Conservation (phyloP, 805 yeast genomes). For the Spencermartinsiella europaea region DNA sequence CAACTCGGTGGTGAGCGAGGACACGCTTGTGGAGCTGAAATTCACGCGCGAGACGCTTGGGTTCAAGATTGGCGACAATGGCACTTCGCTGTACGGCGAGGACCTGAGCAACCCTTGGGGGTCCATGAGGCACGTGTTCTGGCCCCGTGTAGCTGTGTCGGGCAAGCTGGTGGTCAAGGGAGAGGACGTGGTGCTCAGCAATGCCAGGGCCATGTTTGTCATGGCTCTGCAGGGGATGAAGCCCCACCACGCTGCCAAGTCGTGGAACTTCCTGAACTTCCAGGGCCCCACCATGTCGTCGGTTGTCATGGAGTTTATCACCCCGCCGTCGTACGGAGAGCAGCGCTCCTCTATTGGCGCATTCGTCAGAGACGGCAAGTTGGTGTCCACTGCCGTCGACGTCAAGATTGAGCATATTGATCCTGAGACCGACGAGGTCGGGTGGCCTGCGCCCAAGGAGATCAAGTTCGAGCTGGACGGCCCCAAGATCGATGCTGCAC, state of each 20-base stretch:
- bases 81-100: slow-evolving; percentile 81
- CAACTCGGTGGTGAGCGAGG: slow-evolving; percentile 49
- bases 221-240: slow-evolving; percentile 99
- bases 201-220: slow-evolving; percentile 67
- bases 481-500: slow-evolving; percentile 40
- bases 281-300: slow-evolving; percentile 72
- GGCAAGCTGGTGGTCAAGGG: slow-evolving; percentile 57
- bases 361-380: slow-evolving; percentile 56
- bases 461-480: slow-evolving; percentile 59
- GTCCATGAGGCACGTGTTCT: slow-evolving; percentile 88
- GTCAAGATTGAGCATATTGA: slow-evolving; percentile 59
- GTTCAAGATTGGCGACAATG: slow-evolving; percentile 85
- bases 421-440: slow-evolving; percentile 54
- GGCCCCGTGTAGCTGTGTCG: slow-evolving; percentile 79
- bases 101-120: slow-evolving; percentile 91
- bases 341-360: slow-evolving; percentile 79
- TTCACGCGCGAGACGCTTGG: slow-evolving; percentile 66
- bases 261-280: slow-evolving; percentile 92
- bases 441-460: slow-evolving; percentile 82
- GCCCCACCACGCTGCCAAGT: slow-evolving; percentile 97
- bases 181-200: slow-evolving; percentile 31
- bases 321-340: slow-evolving; percentile 83
- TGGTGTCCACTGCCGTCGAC: slow-evolving; percentile 59
- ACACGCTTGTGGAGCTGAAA: slow-evolving; percentile 64
- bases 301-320: slow-evolving; percentile 89